Evolutionary conservation across 192 early-diverging fungal genomes (phyloP).

Genomic region (Spinellus fusiger): DNA sequence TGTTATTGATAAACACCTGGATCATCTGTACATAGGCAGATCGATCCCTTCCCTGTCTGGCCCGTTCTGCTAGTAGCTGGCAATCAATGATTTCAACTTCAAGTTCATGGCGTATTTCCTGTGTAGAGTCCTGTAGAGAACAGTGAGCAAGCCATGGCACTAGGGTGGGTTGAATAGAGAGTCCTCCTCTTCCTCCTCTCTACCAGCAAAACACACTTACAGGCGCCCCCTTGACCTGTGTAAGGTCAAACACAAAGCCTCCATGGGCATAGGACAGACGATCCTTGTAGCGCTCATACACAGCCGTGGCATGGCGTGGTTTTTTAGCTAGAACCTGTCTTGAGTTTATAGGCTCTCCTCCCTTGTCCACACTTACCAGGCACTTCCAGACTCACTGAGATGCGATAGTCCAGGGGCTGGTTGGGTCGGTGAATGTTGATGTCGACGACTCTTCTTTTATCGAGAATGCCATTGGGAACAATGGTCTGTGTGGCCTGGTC

Average conservation of each 20-base stretch:
- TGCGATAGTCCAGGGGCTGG: constrained; percentile 77
- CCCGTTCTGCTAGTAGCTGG: constrained; percentile 43
- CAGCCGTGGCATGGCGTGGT: constrained; percentile 41
- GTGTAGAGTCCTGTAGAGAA: constrained; percentile 27
- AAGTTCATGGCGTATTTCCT: constrained; percentile 71
- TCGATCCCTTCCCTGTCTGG: constrained; percentile 51
- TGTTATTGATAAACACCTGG: constrained; percentile 73
- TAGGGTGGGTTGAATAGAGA: constrained; percentile 17
- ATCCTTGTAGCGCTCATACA: constrained; percentile 76
- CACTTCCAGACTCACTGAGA: constrained; percentile 77
- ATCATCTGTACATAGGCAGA: constrained; percentile 69
- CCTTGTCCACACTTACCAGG: constrained; percentile 39
- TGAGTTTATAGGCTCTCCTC: no score
- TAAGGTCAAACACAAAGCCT: constrained; percentile 82
- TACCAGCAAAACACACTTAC: constrained; percentile 20
- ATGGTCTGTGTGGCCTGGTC: constrained; percentile 58
- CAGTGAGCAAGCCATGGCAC: constrained; percentile 7
- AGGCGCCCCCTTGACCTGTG: constrained; percentile 62
- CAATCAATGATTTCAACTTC: constrained; percentile 74
- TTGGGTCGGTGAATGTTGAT: constrained; percentile 83
- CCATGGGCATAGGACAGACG: constrained; percentile 82
- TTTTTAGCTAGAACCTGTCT: constrained; percentile 25
- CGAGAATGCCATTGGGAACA: constrained; percentile 52
- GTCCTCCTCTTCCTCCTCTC: constrained; percentile 7
- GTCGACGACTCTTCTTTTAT: constrained; percentile 75